A percentile compares a stretch with the other conserved stretches of the same genome.
Evolutionary conservation across 2,329 filamentous ascomycete genomes (phyloP).

Genomic region (Colletotrichum sp.): DNA sequence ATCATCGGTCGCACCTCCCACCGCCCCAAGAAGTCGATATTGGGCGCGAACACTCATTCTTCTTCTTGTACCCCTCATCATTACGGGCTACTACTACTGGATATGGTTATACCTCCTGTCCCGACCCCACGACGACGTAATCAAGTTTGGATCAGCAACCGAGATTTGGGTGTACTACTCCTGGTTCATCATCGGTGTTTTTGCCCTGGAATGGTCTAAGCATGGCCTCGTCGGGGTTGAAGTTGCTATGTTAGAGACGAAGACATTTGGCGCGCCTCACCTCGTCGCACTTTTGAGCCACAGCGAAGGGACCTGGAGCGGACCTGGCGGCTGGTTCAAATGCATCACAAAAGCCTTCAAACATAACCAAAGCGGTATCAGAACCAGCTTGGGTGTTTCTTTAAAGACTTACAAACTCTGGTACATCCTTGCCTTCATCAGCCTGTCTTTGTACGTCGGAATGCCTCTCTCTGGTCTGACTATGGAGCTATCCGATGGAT

Average conservation of each 20-base stretch:
- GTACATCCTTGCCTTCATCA: constrained; percentile 7
- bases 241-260: constrained; percentile 12
- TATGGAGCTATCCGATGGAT: constrained; percentile 20
- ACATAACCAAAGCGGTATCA: background rate
- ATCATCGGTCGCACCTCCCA: background rate
- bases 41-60: background rate
- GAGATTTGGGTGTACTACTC: constrained; percentile 12
- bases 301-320: constrained; percentile 8
- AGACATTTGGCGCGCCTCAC: background rate
- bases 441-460: constrained; percentile 12
- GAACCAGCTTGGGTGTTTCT: background rate
- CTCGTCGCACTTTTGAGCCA: background rate
- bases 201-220: constrained; percentile 21
- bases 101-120: background rate
- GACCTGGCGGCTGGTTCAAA: constrained; percentile 17
- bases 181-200: constrained; percentile 24
- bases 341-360: background rate
- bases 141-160: background rate
- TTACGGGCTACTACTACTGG: background rate
- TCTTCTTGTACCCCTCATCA: background rate
- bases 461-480: constrained; percentile 20
- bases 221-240: constrained; percentile 20
- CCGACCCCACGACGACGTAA: background rate
- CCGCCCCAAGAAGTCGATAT: background rate
- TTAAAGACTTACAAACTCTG: constrained; percentile 1